Percentiles rank a stretch among this genome's conserved stretches.
Conservation (phyloP, 306 rosid genomes). For the Glycine soja region DNA sequence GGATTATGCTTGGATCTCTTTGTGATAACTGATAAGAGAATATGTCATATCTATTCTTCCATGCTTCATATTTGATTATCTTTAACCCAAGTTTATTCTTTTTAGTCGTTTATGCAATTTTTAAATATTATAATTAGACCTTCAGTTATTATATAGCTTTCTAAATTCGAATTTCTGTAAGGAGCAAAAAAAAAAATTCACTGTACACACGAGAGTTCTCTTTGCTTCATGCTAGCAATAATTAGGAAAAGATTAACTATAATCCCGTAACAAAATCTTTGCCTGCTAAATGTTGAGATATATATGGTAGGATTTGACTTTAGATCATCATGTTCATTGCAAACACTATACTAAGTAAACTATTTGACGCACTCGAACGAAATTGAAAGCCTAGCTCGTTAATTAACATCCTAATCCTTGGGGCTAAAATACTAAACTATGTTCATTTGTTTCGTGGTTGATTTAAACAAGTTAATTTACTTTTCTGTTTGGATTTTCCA, state of each 20-base stretch:
- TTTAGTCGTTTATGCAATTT: not conserved
- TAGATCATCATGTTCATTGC: not conserved
- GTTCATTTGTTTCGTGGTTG: not conserved
- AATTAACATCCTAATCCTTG: not conserved
- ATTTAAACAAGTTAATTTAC: not conserved
- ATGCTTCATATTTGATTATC: not conserved
- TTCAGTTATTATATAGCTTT: not conserved
- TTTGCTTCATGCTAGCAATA: not conserved
- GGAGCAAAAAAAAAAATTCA: too few species aligned
- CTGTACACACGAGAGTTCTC: not conserved
- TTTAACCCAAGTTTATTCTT: conserved; percentile 4
- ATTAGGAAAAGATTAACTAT: not conserved
- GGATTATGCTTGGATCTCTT: conserved; percentile 37
- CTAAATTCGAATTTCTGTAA: not conserved
- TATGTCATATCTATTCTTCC: too few species aligned
- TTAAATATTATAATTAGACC: not conserved
- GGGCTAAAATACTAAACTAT: not conserved
- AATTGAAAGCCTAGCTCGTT: not conserved
- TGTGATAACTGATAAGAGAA: not conserved
- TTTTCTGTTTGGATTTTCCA: not conserved
- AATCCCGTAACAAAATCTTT: not conserved
- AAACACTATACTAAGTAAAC: not conserved
- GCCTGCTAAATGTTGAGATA: not conserved
- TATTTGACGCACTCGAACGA: not conserved
- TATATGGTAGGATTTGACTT: conserved; percentile 1